Conservation (phyloP, 495 filamentous ascomycete species). For the Podospora pseudocomata region DNA sequence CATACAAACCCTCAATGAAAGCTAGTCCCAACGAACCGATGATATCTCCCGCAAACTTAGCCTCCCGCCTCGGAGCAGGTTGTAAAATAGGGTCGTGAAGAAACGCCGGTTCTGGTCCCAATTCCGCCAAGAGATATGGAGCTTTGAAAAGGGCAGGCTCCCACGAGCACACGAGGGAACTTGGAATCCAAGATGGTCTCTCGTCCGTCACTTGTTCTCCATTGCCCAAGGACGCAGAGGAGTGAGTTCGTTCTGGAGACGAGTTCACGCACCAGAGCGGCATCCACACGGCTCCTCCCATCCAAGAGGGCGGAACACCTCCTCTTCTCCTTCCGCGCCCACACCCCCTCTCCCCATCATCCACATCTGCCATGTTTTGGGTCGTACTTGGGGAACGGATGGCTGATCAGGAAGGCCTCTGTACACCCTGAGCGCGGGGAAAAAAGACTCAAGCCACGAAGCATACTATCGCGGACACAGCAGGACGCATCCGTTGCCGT, state of each 20-base stretch:
- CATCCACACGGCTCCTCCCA: constrained; percentile 15
- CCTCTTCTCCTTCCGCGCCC: not conserved
- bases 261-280: constrained; percentile 6
- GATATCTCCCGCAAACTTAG: not conserved
- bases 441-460: not conserved
- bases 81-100: not conserved
- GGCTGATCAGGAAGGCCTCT: not conserved
- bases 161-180: not conserved
- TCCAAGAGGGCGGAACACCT: not conserved
- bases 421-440: not conserved
- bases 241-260: too few species aligned
- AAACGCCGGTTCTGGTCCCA: not conserved
- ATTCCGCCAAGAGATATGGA: not conserved
- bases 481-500: constrained; percentile 3
- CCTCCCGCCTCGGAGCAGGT: not conserved
- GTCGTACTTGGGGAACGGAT: not conserved
- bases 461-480: not conserved
- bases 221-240: not conserved
- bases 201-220: not conserved
- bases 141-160: not conserved
- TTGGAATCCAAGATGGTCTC: not conserved
- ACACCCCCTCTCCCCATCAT: not conserved
- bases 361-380: not conserved
- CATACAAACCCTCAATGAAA: not conserved
- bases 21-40: not conserved